These are phyloP conservation scores for Blastobotrys apis DNA, from an alignment of 1,139 yeast species.

Conservation along the genomic window DNA sequence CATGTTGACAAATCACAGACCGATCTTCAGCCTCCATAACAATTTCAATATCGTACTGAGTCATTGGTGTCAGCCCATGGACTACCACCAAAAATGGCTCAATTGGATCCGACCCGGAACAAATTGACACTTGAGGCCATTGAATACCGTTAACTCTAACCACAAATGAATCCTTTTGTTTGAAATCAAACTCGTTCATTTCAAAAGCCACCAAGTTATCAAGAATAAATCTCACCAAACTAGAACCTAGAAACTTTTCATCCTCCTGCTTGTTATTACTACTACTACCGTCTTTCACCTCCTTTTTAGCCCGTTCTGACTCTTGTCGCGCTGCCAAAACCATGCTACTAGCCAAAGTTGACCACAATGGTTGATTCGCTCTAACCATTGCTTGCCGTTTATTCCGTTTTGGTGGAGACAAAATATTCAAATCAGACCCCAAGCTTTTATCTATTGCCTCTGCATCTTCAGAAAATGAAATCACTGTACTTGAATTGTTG, in stretches of 20 bases:
- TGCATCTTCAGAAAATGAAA: constrained; percentile 9
- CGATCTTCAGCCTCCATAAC: constrained; percentile 15
- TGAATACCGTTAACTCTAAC: constrained; percentile 35
- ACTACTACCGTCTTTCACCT: constrained; percentile 7
- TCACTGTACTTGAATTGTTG: constrained; percentile 1
- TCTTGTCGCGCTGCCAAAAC: constrained; percentile 37
- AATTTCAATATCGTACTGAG: constrained; percentile 35
- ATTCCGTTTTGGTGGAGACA: constrained; percentile 21
- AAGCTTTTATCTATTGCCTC: constrained; percentile 10
- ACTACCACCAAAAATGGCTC: constrained; percentile 28
- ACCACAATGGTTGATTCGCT: constrained; percentile 36
- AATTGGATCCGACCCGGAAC: constrained; percentile 16
- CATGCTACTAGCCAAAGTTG: constrained; percentile 35
- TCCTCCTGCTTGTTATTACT: constrained; percentile 7
- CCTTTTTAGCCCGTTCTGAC: constrained; percentile 16
- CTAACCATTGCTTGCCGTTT: constrained; percentile 29
- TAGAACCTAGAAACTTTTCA: constrained; percentile 6
- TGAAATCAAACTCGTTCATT: constrained; percentile 22
- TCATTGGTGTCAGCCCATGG: constrained; percentile 35
- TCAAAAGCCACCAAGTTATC: constrained; percentile 35
- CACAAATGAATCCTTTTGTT: constrained; percentile 22
- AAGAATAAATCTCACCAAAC: constrained; percentile 30
- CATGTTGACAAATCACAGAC: constrained; percentile 17
- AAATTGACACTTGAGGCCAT: constrained; percentile 36
- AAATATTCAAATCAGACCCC: constrained; percentile 12